These are phyloP conservation scores for Zygosaccharomyces lentus DNA, from an alignment of 805 yeast species.

Conservation along the genomic window DNA sequence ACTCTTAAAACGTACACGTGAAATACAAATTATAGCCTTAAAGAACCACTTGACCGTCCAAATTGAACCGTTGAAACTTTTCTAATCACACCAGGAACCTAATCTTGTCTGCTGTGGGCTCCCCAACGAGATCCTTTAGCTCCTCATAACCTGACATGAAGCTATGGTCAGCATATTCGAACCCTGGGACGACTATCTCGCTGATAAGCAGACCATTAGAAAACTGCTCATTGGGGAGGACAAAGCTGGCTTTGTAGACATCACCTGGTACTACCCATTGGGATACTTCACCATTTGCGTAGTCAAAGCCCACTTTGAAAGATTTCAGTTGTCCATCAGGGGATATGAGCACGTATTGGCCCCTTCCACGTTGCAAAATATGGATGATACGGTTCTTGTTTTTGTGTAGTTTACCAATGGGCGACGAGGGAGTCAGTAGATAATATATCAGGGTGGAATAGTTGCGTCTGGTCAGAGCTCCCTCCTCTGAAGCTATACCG, in stretches of 20 bases:
- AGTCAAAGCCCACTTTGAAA: slow-evolving; percentile 51
- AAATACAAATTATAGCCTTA: not conserved
- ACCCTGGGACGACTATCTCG: slow-evolving; percentile 60
- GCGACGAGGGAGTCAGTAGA: slow-evolving; percentile 47
- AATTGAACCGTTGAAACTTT: too few species aligned
- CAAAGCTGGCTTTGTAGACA: slow-evolving; percentile 52
- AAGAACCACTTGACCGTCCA: not conserved
- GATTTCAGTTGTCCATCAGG: slow-evolving; percentile 48
- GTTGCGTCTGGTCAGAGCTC: slow-evolving; percentile 31
- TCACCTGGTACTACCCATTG: slow-evolving; percentile 67
- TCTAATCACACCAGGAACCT: slow-evolving; percentile 34
- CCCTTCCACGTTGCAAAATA: slow-evolving; percentile 51
- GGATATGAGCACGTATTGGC: slow-evolving; percentile 49
- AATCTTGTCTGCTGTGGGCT: slow-evolving; percentile 34
- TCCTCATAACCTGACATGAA: slow-evolving; percentile 39
- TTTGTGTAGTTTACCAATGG: slow-evolving; percentile 48
- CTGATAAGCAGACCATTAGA: slow-evolving; percentile 45
- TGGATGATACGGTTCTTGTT: slow-evolving; percentile 53
- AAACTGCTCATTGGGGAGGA: slow-evolving; percentile 39
- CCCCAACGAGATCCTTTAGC: slow-evolving; percentile 38
- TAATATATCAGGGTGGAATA: slow-evolving; percentile 52
- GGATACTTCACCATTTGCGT: slow-evolving; percentile 43
- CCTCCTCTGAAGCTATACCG: slow-evolving; percentile 4
- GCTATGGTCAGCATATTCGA: slow-evolving; percentile 50
- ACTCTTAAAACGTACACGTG: slow-evolving; percentile 1